phyloP scores from a whole-genome alignment of 257 asterid genomes.

The Agastache rugosa region DNA sequence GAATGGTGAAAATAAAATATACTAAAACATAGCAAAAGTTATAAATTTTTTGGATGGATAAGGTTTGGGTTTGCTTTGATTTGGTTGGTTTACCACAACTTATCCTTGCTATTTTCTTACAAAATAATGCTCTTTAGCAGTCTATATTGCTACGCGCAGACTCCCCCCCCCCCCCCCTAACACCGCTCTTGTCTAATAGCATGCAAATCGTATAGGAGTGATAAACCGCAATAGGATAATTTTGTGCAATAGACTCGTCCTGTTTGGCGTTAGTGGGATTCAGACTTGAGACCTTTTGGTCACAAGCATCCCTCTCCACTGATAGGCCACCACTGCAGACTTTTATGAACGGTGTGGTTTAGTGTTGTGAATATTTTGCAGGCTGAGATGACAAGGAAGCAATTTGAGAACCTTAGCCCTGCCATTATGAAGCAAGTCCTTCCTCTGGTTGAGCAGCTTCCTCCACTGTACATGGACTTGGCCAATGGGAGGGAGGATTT shows the following conservation, averaged over 20 bases:
- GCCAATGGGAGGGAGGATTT: constrained; percentile 89
- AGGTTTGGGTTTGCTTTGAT: no score
- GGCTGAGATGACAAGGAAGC: constrained; percentile 97
- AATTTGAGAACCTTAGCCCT: constrained; percentile 90
- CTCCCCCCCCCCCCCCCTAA: neutral
- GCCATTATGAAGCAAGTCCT: constrained; percentile 86
- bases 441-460: constrained; percentile 96
- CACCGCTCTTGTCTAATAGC: neutral
- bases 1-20: constrained; percentile 5
- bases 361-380: constrained; percentile 38
- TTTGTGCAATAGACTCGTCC: neutral
- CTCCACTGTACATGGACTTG: constrained; percentile 93
- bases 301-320: neutral
- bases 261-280: neutral
- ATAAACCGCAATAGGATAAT: neutral
- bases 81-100: neutral
- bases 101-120: neutral
- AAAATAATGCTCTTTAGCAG: neutral
- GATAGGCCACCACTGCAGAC: neutral
- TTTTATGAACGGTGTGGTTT: constrained; percentile 1
- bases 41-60: no score
- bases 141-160: neutral
- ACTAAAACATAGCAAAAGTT: neutral
- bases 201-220: neutral
- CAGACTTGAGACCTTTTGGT: neutral